Conservation (phyloP, 1,284 basidiomycete genomes). For the Vanrija sp. region DNA sequence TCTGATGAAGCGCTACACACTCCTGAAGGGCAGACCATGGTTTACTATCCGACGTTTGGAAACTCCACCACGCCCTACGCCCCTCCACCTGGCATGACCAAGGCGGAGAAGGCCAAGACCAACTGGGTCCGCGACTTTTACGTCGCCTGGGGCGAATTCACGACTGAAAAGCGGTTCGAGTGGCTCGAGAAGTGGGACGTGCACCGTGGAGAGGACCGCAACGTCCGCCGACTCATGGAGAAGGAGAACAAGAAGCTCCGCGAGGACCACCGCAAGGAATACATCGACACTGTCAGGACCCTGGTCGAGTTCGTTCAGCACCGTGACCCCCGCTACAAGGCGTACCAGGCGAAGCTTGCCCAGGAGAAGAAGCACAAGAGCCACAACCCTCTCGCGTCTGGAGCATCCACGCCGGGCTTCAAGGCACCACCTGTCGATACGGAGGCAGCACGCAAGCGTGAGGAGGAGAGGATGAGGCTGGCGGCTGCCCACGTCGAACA, state of each 20-base stretch:
- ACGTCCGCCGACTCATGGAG: conserved; percentile 83
- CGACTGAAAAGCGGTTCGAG: conserved; percentile 80
- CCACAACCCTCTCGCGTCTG: not conserved
- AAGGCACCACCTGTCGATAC: conserved; percentile 24
- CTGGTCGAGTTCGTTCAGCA: conserved; percentile 84
- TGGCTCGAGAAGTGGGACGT: conserved; percentile 86
- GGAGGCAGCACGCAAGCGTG: conserved; percentile 21
- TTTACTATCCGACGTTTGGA: conserved; percentile 78
- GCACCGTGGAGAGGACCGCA: conserved; percentile 79
- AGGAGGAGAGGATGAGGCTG: conserved; percentile 26
- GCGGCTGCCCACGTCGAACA: conserved; percentile 52
- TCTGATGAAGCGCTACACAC: conserved; percentile 70
- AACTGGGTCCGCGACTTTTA: conserved; percentile 72
- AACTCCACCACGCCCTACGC: conserved; percentile 65
- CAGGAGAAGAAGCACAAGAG: conserved; percentile 16
- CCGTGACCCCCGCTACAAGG: conserved; percentile 87
- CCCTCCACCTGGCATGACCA: conserved; percentile 52
- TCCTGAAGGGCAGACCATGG: conserved; percentile 48
- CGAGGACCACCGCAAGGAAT: conserved; percentile 82
- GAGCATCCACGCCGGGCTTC: conserved; percentile 9
- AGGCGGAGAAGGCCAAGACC: conserved; percentile 48
- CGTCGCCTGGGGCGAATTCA: conserved; percentile 78
- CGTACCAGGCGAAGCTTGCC: conserved; percentile 58
- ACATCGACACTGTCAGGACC: conserved; percentile 86
- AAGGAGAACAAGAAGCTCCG: conserved; percentile 91